Evolutionary conservation across 306 rosid species (phyloP), one percentile per base, ranked within the genome.

Genomic region (Rubus parviflorus): DNA sequence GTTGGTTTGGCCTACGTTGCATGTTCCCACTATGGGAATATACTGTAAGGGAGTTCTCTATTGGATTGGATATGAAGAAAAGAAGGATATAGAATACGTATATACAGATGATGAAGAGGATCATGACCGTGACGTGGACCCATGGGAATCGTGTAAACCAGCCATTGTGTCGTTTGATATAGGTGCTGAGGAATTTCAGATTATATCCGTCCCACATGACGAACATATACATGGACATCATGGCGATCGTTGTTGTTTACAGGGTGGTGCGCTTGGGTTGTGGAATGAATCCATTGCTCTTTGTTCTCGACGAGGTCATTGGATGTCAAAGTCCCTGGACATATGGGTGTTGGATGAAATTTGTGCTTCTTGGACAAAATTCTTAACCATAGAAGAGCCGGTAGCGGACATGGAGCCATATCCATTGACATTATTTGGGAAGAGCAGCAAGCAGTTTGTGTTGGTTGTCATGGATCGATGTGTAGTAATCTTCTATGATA

Each of bases 341-440:
- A 25, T 48, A 25, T 70, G 74, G 58, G 23, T 70, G 46, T 14
- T 30, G 74, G 74, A 70, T 16, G 61, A 70, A 4, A 11, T 42
- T 20, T 53, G 17, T 7, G 54, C 40, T 69, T 30, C 58, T 22
- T 79, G 82, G 82, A 62, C 56, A 4, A 72, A 63, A 20, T 45
- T 23, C 6, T 0, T 70, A 3, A 14, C 30, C 4, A 8, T 72
- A 13, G 38, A 46, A 13, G 38, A 46, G 16, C 73, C 71, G 0
- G 15, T 19, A 1, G 9, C 1, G n/a, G 46, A 5, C n/a, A 14
- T 61, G 15, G 35, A 30, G 35, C 13, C 3, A 3, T 0, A 2
- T n/a, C 5, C n/a, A 5, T 3, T 4, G 14, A 10, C 15, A 7
- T 6, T 79, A 12, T 48, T 72, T 19, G 30, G 49, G 65, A 22